These are phyloP conservation scores for Boletus rubescentipes DNA, from an alignment of 768 basidiomycete species.

Conservation along the genomic window DNA sequence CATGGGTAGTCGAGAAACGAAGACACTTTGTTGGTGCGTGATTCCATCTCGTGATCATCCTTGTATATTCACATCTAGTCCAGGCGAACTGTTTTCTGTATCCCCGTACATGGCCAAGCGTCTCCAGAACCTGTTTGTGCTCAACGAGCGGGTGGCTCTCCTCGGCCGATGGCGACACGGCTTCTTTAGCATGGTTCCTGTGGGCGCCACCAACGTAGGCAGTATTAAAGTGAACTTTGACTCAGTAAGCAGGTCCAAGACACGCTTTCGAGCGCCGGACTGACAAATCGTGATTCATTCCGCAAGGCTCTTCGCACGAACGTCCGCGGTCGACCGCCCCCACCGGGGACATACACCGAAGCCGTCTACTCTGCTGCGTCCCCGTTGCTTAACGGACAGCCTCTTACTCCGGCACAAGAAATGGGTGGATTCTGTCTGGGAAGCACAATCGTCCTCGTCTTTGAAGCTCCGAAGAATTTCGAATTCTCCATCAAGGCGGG, in stretches of 20 bases:
- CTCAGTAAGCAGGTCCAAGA: constrained; percentile 43
- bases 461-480: constrained; percentile 88
- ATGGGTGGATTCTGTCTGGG: constrained; percentile 98
- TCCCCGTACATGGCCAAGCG: constrained; percentile 95
- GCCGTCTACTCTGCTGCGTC: constrained; percentile 89
- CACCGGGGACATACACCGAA: constrained; percentile 86
- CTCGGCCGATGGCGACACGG: constrained; percentile 94
- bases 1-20: constrained; percentile 96
- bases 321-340: constrained; percentile 66
- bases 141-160: constrained; percentile 97
- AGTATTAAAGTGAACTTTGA: constrained; percentile 97
- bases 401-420: constrained; percentile 84
- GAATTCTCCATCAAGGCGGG: constrained; percentile 75
- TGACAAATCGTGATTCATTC: not conserved
- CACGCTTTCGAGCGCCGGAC: not conserved
- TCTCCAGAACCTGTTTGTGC: constrained; percentile 87
- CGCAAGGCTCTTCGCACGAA: constrained; percentile 86
- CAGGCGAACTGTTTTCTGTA: constrained; percentile 93
- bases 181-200: constrained; percentile 96
- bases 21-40: constrained; percentile 88
- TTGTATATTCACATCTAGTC: not conserved
- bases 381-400: constrained; percentile 81
- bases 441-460: constrained; percentile 94
- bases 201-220: constrained; percentile 98
- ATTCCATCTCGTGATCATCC: not conserved